Evolutionary conservation across 2,329 filamentous ascomycete genomes (phyloP).

Genomic region (Ceratocystis variospora): DNA sequence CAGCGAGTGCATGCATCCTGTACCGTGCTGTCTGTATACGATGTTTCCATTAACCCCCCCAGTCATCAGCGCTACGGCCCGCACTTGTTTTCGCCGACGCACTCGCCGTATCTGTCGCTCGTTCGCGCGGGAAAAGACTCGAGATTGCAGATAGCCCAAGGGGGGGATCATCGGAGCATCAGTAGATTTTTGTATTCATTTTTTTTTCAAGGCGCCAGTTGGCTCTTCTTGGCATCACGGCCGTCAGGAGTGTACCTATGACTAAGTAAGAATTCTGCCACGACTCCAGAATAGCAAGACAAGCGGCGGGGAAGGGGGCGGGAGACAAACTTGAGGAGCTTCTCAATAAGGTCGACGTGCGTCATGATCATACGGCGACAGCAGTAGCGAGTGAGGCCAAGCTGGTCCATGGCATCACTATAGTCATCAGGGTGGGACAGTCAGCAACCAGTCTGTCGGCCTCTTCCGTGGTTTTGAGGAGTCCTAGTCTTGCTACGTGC

Average conservation of each 20-base stretch:
- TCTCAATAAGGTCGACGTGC: constrained; percentile 96
- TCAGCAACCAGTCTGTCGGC: not conserved
- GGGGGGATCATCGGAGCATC: not conserved
- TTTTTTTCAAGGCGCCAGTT: constrained; percentile 24
- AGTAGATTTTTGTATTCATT: too few relatives aligned
- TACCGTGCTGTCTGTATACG: not conserved
- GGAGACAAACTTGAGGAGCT: constrained; percentile 67
- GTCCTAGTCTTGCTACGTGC: constrained; percentile 22
- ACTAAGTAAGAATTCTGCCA: constrained; percentile 8
- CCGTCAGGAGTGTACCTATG: constrained; percentile 47
- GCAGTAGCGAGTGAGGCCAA: constrained; percentile 91
- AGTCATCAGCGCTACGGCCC: too few relatives aligned
- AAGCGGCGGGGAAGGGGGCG: not conserved
- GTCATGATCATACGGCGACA: constrained; percentile 99
- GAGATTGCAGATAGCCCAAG: not conserved
- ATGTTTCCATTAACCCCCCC: not conserved
- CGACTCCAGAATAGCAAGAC: not conserved
- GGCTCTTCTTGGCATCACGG: constrained; percentile 48
- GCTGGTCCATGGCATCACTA: constrained; percentile 90
- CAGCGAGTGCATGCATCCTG: not conserved
- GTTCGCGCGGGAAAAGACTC: not conserved
- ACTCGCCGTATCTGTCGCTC: not conserved
- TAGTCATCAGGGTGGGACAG: constrained; percentile 23
- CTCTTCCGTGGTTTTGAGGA: not conserved
- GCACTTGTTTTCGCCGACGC: not conserved